Percentiles rank a stretch among this genome's conserved stretches.
Conservation (phyloP, 2,329 filamentous ascomycete species). For the Xylariaceae sp. region DNA sequence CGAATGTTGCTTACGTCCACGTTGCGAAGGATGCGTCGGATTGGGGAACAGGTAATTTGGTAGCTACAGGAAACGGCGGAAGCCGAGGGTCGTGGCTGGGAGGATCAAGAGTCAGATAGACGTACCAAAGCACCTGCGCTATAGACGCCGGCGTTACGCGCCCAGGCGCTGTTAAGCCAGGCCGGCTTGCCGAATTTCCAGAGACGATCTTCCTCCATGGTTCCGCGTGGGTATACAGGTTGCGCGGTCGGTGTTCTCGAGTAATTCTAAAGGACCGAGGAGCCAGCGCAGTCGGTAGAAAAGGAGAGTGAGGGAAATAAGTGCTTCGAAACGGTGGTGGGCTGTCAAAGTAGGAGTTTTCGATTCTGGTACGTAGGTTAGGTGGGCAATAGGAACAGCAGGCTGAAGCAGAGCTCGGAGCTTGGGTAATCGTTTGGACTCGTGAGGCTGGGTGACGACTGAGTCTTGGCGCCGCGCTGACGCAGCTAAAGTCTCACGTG, state of each 20-base stretch:
- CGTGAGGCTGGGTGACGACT: constrained; percentile 18
- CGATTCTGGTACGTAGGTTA: neutral
- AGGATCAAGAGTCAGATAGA: constrained; percentile 11
- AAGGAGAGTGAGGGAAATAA: no score
- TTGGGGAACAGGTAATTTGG: no score
- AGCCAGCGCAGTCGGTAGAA: no score
- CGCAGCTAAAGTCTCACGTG: neutral
- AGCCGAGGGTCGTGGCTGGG: no score
- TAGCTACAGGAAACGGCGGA: no score
- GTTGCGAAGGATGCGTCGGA: no score
- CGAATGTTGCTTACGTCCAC: no score
- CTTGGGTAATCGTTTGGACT: constrained; percentile 2
- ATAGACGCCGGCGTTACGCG: constrained; percentile 62
- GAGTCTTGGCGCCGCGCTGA: constrained; percentile 3
- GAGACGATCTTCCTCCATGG: constrained; percentile 61
- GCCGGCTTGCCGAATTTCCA: constrained; percentile 64
- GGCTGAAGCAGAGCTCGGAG: constrained; percentile 5
- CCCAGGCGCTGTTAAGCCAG: constrained; percentile 62
- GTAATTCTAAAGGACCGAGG: no score
- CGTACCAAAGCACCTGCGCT: constrained; percentile 58
- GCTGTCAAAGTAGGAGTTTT: no score
- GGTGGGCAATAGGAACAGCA: neutral
- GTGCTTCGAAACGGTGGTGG: neutral
- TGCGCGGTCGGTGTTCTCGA: neutral
- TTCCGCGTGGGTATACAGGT: constrained; percentile 9